Evolutionary conservation across 2,329 filamentous ascomycete genomes (phyloP).

Genomic region (Nemania sp.): DNA sequence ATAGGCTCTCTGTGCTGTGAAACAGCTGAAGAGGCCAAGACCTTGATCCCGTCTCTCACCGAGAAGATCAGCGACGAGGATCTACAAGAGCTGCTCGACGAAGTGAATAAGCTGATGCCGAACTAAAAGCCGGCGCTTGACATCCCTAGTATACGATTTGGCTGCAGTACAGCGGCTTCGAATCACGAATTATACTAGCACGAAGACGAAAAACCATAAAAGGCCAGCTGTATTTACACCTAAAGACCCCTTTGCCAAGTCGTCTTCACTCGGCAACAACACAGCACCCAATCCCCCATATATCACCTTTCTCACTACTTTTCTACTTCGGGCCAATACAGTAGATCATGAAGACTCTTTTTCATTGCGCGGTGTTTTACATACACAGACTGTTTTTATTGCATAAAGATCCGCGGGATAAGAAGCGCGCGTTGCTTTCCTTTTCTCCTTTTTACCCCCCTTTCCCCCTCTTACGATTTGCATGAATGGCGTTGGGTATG

Average conservation of each 20-base stretch:
- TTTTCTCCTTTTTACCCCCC: conserved; percentile 4
- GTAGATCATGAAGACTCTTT: conserved; percentile 15
- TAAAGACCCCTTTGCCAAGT: no score
- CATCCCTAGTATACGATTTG: background rate
- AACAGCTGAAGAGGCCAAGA: conserved; percentile 92
- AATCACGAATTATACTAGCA: background rate
- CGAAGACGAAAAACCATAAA: no score
- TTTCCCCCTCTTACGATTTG: conserved; percentile 19
- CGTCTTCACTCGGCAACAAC: no score
- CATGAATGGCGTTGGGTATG: conserved; percentile 27
- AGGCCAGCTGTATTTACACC: no score
- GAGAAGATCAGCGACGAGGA: conserved; percentile 92
- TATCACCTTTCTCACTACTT: background rate
- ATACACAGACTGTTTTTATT: conserved; percentile 22
- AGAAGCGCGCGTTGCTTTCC: conserved; percentile 4
- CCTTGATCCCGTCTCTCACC: conserved; percentile 83
- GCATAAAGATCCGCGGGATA: conserved; percentile 18
- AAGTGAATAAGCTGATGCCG: conserved; percentile 76
- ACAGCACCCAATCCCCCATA: background rate
- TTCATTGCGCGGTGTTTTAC: conserved; percentile 22
- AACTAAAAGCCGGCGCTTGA: conserved; percentile 25
- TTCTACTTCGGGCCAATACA: conserved; percentile 14
- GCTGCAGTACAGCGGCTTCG: background rate
- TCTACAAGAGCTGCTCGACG: conserved; percentile 82
- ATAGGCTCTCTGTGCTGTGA: conserved; percentile 89